Conservation (phyloP, 192 early-diverging fungal species). For the Coemansia sp. region DNA sequence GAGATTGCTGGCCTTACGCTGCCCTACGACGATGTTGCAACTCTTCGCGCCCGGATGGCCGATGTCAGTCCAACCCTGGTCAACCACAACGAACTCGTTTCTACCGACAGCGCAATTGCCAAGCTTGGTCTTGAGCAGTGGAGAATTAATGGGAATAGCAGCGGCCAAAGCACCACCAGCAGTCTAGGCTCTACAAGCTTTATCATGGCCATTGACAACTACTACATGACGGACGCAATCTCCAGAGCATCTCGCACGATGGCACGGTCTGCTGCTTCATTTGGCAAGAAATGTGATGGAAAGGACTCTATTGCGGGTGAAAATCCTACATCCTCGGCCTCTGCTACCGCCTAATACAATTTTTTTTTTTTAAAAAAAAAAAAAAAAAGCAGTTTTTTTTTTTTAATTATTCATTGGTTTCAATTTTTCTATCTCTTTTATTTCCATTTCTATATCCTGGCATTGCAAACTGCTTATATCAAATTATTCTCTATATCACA, state of each 20-base stretch:
- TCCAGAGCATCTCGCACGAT: conserved; percentile 91
- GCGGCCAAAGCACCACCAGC: conserved; percentile 16
- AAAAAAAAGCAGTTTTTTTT: no score
- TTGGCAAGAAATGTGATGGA: conserved; percentile 13
- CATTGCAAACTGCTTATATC: no score
- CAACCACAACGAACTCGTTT: conserved; percentile 67
- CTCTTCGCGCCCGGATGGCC: conserved; percentile 82
- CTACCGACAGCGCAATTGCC: conserved; percentile 54
- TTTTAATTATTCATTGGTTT: no score
- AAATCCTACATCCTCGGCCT: background rate
- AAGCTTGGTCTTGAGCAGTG: conserved; percentile 67
- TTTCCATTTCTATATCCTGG: no score
- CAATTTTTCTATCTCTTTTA: no score
- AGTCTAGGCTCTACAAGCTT: conserved; percentile 48
- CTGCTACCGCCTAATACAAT: no score
- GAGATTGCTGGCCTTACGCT: conserved; percentile 84
- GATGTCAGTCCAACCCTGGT: conserved; percentile 87
- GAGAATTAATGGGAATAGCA: conserved; percentile 2
- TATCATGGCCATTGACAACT: conserved; percentile 75
- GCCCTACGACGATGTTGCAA: conserved; percentile 85
- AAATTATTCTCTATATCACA: no score
- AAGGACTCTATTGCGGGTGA: background rate
- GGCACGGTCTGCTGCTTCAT: conserved; percentile 85
- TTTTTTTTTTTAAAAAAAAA: no score
- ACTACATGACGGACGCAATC: conserved; percentile 94